Conservation (phyloP, 768 basidiomycete genomes). For the Xerocomellus intermedius region DNA sequence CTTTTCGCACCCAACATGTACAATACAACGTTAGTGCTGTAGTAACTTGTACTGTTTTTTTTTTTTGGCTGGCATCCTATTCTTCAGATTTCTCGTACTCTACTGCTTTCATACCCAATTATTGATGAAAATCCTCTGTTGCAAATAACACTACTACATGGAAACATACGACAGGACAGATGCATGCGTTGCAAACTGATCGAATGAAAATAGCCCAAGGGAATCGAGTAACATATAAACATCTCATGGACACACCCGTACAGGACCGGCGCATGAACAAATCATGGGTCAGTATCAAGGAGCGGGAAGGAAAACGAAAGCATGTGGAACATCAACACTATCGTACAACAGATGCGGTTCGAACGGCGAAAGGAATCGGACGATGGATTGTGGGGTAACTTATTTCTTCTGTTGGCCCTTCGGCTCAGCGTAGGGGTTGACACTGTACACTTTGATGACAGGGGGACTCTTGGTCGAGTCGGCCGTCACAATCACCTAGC, state of each 20-base stretch:
- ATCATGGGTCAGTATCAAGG: conserved; percentile 31
- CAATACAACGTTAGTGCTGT: background rate
- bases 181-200: conserved; percentile 12
- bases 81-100: background rate
- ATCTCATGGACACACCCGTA: conserved; percentile 30
- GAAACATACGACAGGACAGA: conserved; percentile 20
- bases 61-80: background rate
- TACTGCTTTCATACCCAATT: background rate
- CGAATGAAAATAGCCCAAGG: conserved; percentile 15
- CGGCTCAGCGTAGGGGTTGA: conserved; percentile 80
- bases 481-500: conserved; percentile 89
- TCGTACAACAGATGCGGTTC: conserved; percentile 28
- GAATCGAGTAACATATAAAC: conserved; percentile 23
- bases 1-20: background rate
- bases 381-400: conserved; percentile 14
- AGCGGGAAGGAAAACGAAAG: conserved; percentile 31
- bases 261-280: conserved; percentile 29
- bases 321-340: conserved; percentile 30
- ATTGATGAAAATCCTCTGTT: conserved; percentile 10
- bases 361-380: conserved; percentile 1
- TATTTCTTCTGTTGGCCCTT: conserved; percentile 38
- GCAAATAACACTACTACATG: conserved; percentile 24
- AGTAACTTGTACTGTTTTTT: background rate
- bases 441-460: conserved; percentile 95
- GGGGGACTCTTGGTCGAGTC: conserved; percentile 95